Evolutionary conservation across 495 filamentous ascomycete species (phyloP).

Genomic region (Talaromyces borbonicus): DNA sequence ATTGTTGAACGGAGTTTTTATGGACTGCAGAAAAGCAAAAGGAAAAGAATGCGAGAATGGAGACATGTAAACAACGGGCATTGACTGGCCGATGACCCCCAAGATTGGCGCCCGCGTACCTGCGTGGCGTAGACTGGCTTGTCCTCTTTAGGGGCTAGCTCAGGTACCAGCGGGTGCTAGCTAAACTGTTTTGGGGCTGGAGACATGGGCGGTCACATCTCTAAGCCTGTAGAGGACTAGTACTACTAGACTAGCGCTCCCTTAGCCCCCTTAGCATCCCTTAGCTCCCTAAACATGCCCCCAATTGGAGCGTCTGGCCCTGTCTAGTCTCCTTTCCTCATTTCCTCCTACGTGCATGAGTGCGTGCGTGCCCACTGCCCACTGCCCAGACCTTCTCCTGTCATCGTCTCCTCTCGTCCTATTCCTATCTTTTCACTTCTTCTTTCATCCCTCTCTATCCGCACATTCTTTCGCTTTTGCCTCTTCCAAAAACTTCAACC

Average conservation of each 20-base stretch:
- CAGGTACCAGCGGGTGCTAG: neutral
- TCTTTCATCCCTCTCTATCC: slow-evolving; percentile 14
- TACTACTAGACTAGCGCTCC: too few relatives aligned
- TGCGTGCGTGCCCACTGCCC: slow-evolving; percentile 8
- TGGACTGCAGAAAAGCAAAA: too few relatives aligned
- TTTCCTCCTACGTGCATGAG: too few relatives aligned
- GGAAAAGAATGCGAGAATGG: too few relatives aligned
- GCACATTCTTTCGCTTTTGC: slow-evolving; percentile 28
- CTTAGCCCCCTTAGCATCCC: too few relatives aligned
- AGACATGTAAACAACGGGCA: neutral
- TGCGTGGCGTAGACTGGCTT: neutral
- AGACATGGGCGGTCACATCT: neutral
- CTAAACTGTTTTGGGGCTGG: neutral
- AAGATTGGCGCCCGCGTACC: slow-evolving; percentile 3
- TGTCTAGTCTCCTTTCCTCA: slow-evolving; percentile 2
- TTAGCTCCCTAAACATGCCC: too few relatives aligned
- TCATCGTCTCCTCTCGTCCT: slow-evolving; percentile 33
- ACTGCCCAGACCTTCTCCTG: slow-evolving; percentile 13
- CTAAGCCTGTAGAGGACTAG: too few relatives aligned
- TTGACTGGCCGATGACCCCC: neutral
- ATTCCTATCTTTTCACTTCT: slow-evolving; percentile 39
- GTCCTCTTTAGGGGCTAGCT: neutral
- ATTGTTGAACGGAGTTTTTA: too few relatives aligned
- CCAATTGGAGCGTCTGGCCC: neutral
- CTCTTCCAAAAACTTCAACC: slow-evolving; percentile 9